Conservation (phyloP, 2,329 filamentous ascomycete genomes). For the Cytospora piceicola region DNA sequence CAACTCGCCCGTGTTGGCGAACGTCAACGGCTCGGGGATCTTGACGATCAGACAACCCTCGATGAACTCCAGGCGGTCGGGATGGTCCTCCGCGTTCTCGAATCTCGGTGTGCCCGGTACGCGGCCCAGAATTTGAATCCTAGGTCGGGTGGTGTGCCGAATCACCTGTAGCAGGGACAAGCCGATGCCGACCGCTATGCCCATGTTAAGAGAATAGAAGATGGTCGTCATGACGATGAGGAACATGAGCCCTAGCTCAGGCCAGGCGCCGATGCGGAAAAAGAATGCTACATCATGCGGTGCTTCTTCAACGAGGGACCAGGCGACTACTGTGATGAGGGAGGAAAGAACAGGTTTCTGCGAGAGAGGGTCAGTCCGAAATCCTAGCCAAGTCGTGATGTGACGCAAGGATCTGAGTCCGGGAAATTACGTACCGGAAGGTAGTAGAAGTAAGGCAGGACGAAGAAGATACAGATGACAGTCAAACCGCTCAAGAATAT, state of each 20-base stretch:
- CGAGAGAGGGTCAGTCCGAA: constrained; percentile 7
- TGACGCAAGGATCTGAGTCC: not conserved
- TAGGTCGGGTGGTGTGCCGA: constrained; percentile 84
- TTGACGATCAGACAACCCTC: constrained; percentile 95
- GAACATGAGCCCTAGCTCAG: constrained; percentile 83
- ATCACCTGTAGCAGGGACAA: constrained; percentile 89
- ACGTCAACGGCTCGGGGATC: constrained; percentile 94
- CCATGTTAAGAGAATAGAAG: constrained; percentile 91
- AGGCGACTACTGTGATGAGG: constrained; percentile 95
- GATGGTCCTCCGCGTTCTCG: constrained; percentile 79
- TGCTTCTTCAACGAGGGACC: constrained; percentile 91
- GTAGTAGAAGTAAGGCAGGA: constrained; percentile 92
- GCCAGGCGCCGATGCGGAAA: constrained; percentile 80
- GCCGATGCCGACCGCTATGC: constrained; percentile 92
- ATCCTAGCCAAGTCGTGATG: constrained; percentile 18
- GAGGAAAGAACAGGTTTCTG: constrained; percentile 91
- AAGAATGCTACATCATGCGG: constrained; percentile 94
- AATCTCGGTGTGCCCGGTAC: constrained; percentile 82
- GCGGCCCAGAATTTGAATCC: constrained; percentile 94
- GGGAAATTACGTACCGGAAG: constrained; percentile 73
- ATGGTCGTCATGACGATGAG: constrained; percentile 91
- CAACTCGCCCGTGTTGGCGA: constrained; percentile 93
- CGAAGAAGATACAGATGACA: constrained; percentile 76
- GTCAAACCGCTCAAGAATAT: constrained; percentile 84
- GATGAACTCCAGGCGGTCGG: constrained; percentile 79